Evolutionary conservation across 2,329 filamentous ascomycete species (phyloP).

Genomic region (Orbilia blumenaviensis): DNA sequence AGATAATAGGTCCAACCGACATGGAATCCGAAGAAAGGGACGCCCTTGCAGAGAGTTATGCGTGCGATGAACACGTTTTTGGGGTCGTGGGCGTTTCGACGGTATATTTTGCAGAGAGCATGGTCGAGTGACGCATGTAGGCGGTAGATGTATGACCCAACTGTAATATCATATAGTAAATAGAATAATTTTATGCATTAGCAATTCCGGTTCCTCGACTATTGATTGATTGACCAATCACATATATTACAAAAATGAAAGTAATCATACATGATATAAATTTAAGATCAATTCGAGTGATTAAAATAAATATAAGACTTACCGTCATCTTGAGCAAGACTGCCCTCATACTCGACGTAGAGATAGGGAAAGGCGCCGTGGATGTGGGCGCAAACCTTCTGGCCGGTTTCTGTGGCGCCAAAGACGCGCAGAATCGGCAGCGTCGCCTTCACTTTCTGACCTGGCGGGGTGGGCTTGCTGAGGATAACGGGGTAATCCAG

Average conservation of each 20-base stretch:
- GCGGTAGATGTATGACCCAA: conserved; percentile 77
- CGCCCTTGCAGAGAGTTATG: conserved; percentile 88
- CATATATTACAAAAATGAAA: too few species aligned
- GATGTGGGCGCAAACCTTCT: conserved; percentile 94
- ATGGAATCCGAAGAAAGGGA: conserved; percentile 95
- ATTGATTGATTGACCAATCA: too few species aligned
- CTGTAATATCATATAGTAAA: conserved; percentile 62
- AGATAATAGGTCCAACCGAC: conserved; percentile 90
- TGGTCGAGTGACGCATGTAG: conserved; percentile 90
- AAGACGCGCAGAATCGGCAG: conserved; percentile 91
- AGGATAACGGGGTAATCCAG: conserved; percentile 69
- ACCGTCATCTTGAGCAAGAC: conserved; percentile 74
- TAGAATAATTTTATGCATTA: too few species aligned
- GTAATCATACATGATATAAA: conserved; percentile 8
- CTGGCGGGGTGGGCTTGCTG: conserved; percentile 71
- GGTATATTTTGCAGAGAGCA: conserved; percentile 85
- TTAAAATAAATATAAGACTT: neutral
- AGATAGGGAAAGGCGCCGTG: conserved; percentile 96
- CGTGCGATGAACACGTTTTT: conserved; percentile 80
- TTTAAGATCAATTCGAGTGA: neutral
- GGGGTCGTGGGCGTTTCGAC: conserved; percentile 75
- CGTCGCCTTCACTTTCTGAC: conserved; percentile 70
- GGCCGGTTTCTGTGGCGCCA: conserved; percentile 89
- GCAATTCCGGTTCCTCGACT: too few species aligned
- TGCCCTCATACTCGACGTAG: conserved; percentile 85